Conservation (phyloP, 2,329 filamentous ascomycete genomes). For the Erysiphe pulchra region DNA sequence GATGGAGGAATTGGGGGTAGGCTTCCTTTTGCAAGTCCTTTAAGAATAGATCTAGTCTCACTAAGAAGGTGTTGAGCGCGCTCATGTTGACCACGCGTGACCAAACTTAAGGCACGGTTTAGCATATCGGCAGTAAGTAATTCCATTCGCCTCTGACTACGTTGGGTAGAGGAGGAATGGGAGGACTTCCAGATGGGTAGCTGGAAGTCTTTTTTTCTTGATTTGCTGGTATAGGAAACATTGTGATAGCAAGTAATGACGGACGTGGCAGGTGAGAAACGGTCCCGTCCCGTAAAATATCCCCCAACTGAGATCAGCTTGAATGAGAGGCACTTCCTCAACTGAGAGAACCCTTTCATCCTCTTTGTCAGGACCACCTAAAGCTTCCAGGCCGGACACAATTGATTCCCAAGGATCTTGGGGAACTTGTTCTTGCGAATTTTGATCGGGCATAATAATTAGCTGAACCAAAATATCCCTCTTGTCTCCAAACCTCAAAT, state of each 20-base stretch:
- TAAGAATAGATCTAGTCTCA: constrained; percentile 84
- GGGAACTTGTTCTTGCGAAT: constrained; percentile 53
- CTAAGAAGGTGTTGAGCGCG: constrained; percentile 75
- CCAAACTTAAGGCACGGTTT: constrained; percentile 68
- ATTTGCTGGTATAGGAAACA: constrained; percentile 43
- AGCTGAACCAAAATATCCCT: constrained; percentile 79
- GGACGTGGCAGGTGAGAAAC: constrained; percentile 68
- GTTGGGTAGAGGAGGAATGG: constrained; percentile 82
- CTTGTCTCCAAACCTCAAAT: constrained; percentile 89
- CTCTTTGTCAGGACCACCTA: constrained; percentile 74
- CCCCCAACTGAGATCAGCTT: constrained; percentile 88
- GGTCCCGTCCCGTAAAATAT: constrained; percentile 73
- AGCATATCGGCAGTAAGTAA: constrained; percentile 95
- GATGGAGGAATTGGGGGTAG: constrained; percentile 64
- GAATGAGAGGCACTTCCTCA: constrained; percentile 83
- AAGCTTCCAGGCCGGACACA: constrained; percentile 77
- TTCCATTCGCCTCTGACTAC: constrained; percentile 97
- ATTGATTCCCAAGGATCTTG: constrained; percentile 96
- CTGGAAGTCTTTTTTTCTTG: constrained; percentile 33
- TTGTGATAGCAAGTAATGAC: constrained; percentile 80
- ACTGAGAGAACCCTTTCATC: constrained; percentile 64
- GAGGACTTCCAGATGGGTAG: constrained; percentile 32
- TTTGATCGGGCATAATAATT: constrained; percentile 68
- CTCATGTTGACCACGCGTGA: constrained; percentile 78
- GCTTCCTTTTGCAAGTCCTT: constrained; percentile 84